A percentile compares a stretch with the other conserved stretches of the same genome.
Evolutionary conservation across 768 basidiomycete species (phyloP).

Genomic region (Cystobasidium tubakii): DNA sequence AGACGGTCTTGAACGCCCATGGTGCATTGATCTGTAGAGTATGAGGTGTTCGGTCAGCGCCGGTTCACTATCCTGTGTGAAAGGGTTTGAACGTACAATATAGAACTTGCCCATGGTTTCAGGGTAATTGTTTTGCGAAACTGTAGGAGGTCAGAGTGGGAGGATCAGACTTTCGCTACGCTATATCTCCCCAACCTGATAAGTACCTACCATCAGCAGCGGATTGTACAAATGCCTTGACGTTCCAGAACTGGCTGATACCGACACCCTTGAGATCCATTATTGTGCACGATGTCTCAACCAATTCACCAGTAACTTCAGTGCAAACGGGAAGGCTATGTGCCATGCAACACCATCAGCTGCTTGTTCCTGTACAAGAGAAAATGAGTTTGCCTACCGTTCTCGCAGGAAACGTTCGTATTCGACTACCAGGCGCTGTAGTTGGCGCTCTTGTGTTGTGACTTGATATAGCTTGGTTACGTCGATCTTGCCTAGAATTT

Average conservation of each 20-base stretch:
- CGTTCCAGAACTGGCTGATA: slow-evolving; percentile 73
- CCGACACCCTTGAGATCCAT: slow-evolving; percentile 69
- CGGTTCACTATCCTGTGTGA: too few relatives aligned
- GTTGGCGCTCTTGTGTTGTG: slow-evolving; percentile 79
- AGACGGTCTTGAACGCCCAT: slow-evolving; percentile 82
- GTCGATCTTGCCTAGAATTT: slow-evolving; percentile 84
- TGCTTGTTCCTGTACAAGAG: neutral
- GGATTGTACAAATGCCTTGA: slow-evolving; percentile 80
- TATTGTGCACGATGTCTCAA: slow-evolving; percentile 97
- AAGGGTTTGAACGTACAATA: slow-evolving; percentile 66
- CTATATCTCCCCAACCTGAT: too few relatives aligned
- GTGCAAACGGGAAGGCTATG: slow-evolving; percentile 62
- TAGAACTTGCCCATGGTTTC: slow-evolving; percentile 93
- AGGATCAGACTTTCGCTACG: too few relatives aligned
- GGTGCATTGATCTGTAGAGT: slow-evolving; percentile 70
- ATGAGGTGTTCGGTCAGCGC: neutral
- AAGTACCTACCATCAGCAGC: slow-evolving; percentile 53
- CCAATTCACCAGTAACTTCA: slow-evolving; percentile 65
- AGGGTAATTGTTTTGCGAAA: slow-evolving; percentile 88
- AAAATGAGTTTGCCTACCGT: slow-evolving; percentile 50
- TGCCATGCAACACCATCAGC: slow-evolving; percentile 48
- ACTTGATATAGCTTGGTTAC: slow-evolving; percentile 70
- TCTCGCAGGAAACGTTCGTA: slow-evolving; percentile 81
- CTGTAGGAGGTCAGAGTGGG: slow-evolving; percentile 42
- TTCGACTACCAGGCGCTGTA: slow-evolving; percentile 80